Evolutionary conservation across 106 monocot genomes (phyloP).

Genomic region (Acanthochlamys bracteata): DNA sequence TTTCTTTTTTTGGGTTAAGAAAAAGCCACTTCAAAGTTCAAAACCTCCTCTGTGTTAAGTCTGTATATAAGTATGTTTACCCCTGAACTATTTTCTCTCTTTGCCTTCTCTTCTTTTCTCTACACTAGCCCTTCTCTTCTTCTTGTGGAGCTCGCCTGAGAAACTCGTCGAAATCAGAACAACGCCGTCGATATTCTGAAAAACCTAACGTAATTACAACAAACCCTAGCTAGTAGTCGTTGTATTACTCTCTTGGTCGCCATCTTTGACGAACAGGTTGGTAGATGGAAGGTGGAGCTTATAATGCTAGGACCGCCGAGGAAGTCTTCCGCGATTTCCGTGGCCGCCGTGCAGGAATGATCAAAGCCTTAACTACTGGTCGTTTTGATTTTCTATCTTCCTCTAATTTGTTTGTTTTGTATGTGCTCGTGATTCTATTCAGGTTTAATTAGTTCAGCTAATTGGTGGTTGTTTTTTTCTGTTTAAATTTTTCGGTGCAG

Average conservation of each 20-base stretch:
- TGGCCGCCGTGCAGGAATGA: slow-evolving; percentile 24
- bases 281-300: slow-evolving; percentile 16
- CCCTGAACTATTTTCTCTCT: too few relatives aligned
- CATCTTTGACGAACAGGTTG: neutral
- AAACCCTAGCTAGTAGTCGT: neutral
- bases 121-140: too few relatives aligned
- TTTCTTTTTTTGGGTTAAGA: too few relatives aligned
- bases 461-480: slow-evolving; percentile 3
- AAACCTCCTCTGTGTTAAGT: too few relatives aligned
- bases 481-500: slow-evolving; percentile 19
- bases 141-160: too few relatives aligned
- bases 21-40: too few relatives aligned
- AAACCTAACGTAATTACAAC: too few relatives aligned
- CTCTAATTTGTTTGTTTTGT: neutral
- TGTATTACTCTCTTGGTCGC: neutral
- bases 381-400: neutral
- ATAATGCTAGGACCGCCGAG: slow-evolving; percentile 21
- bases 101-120: too few relatives aligned
- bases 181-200: too few relatives aligned
- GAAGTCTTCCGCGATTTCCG: slow-evolving; percentile 35
- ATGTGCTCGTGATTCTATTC: neutral
- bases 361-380: slow-evolving; percentile 35
- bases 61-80: too few relatives aligned
- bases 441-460: too few relatives aligned
- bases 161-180: too few relatives aligned